Evolutionary conservation across 768 basidiomycete genomes (phyloP), one percentile per base, ranked within the genome.

Genomic region (Boletus reticulatus): DNA sequence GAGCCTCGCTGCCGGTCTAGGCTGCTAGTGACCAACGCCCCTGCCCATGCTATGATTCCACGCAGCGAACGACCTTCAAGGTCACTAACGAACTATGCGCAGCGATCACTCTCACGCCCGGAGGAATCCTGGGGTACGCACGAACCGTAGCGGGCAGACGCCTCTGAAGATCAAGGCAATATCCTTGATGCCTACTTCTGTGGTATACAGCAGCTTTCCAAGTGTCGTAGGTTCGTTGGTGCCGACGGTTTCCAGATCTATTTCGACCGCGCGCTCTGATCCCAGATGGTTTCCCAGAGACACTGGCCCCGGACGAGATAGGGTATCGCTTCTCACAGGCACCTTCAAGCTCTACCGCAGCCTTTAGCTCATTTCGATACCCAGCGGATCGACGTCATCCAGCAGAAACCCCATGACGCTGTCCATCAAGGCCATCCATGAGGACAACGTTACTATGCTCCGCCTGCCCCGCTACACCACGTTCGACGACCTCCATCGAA

Each of bases 381-480:
- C 76, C n/a, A 76, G 75, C 19, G 70, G 72, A 6, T 75, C 76
- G 4, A 70, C 72, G 7, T 60, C 64, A 8, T 65, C 56, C 60
- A 67, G 61, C 53, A 37, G 61, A 64, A 51, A 71, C 51, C 43
- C 48, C 27, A 52, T 61, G 56, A 50, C 68, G 24, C 62, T 88
- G 45, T 73, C 78, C 2, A 78, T 90, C 74, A 91, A 91, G 72
- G 89, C 83, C 6, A 78, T 78, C 43, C 80, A 82, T 59, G 79
- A 82, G 61, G 78, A 83, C 58, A 74, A 79, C 27, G 84, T 87
- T 57, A 77, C 91, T 62, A 71, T 87, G 56, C 76, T 91, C 48
- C 84, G 85, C 43, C 70, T 79, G 9, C 69, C 80, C 13, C 76
- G 76, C 57, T 71, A 75, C 41, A 74, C 76, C 55, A 42, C 77